Base-by-base conservation (phyloP, 768 basidiomycete genomes). In the Omphalotus guepiniiformis region DNA sequence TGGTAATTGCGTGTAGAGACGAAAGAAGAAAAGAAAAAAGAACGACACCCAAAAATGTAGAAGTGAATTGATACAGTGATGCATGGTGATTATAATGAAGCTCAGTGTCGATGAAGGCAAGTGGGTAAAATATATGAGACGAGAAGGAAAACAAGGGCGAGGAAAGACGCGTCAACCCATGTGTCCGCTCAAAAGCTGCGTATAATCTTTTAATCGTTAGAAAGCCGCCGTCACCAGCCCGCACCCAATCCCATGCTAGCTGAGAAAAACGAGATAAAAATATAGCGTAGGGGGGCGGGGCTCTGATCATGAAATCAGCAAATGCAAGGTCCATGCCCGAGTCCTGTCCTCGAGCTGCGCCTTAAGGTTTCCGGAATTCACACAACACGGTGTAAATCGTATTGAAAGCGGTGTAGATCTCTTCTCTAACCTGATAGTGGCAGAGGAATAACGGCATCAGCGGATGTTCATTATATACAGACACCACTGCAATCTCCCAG, bases 321-420 rank as follows among this genome's bases (percentile, higher is more conserved):
- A 15, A n/a, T 36, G 12, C 39, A 36, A 19, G n/a, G 45, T 38
- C 45, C 35, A 39, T 25, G 16, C 30, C 30, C 9, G n/a, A 37
- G 36, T 27, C 29, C 30, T n/a, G 35, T n/a, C 34, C 45, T 18
- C 45, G 18, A 2, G 18, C 25, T n/a, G 25, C 25, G 23, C 38
- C 29, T 38, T 47, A 47, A 28, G 89, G 90, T 70, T 92, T 94
- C 66, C 88, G 80, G 77, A 91, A 94, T 63, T 94, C 93, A 76
- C 86, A 89, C 55, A 99, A 67, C 74, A 98, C 95, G 50, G 95
- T 95, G 69, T 99, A 99, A 49, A 99, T 99, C 50, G 92, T 92
- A 73, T 97, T 97, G 85, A 99, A 99, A 21, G 96, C 96, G 28
- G 92, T 93, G 65, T 99, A 98, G 55, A 98, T 98, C 78, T 99